Evolutionary conservation across 805 yeast genomes (phyloP), one percentile per base, ranked within the genome.

Genomic region (Nakazawaea anatomiae): DNA sequence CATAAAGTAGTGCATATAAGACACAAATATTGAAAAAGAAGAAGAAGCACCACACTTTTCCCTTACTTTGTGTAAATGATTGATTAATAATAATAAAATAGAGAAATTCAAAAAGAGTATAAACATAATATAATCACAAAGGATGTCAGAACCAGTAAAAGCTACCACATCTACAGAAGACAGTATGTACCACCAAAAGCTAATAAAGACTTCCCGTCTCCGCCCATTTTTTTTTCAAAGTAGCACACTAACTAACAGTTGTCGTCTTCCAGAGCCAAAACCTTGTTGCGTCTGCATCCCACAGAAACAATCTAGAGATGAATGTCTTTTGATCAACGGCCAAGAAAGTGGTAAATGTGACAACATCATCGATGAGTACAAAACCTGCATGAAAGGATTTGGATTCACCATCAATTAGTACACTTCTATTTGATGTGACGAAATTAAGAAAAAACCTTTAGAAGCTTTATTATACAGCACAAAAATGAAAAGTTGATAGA

Each of bases 211-310:
- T 18, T 18, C 25, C 25, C 25, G 25, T 18, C 25, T 18, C 25
- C 25, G 25, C 25, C 25, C n/a, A n/a, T n/a, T n/a, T n/a, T n/a
- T 18, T 18, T 18, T 18, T 18, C 3, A 18, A 18, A 18, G 25
- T 18, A 18, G 25, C 25, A 18, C 25, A 18, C 25, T 18, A 18
- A 18, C 25, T n/a, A 18, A 18, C 25, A 18, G 25, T 18, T 18
- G 25, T 18, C 25, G 25, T 18, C 25, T 18, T 38, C 10, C 32
- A 49, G 52, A 89, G 64, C 96, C 96, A 57, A 92, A 91, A 71
- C 97, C 99, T 53, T 92, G 99, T 70, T 92, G 98, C 64, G 98
- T 92, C 27, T 94, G 98, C 68, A 79, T 84, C 58, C 87, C 86
- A 35, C 89, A 89, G 62, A 89, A 89, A 69, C 77, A 85, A 54